These are phyloP conservation scores for Apiospora rasikravindrae DNA, from an alignment of 2,329 filamentous ascomycete genomes.

Conservation along the genomic window DNA sequence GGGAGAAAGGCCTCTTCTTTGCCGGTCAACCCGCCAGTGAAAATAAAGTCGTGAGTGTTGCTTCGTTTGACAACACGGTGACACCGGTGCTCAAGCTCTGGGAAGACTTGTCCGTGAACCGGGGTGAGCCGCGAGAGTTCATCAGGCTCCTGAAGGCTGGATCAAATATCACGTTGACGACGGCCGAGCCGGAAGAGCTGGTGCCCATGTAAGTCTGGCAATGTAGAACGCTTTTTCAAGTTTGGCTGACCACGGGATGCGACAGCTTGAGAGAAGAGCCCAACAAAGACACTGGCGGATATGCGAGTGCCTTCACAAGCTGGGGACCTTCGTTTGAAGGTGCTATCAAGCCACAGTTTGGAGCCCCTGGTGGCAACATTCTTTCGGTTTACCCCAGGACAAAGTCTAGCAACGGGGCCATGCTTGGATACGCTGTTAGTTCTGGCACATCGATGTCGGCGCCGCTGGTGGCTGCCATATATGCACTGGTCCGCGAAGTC, in stretches of 20 bases:
- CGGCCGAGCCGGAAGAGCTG: too few species aligned
- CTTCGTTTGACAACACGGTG: too few species aligned
- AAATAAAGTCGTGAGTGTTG: too few species aligned
- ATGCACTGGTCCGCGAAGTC: conserved; percentile 53
- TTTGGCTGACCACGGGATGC: too few species aligned
- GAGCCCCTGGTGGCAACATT: conserved; percentile 54
- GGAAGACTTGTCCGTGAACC: too few species aligned
- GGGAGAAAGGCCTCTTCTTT: too few species aligned
- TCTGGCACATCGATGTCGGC: conserved; percentile 53
- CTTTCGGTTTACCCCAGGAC: conserved; percentile 58
- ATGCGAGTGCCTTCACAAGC: conserved; percentile 53
- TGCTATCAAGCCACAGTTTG: conserved; percentile 52
- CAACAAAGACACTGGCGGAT: conserved; percentile 56
- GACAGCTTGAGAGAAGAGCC: neutral
- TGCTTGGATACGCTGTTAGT: conserved; percentile 50
- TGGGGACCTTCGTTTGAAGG: conserved; percentile 68
- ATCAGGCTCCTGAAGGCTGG: too few species aligned
- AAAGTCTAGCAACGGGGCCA: conserved; percentile 42
- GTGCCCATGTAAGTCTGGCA: too few species aligned
- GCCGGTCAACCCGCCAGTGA: too few species aligned
- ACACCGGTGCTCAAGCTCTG: too few species aligned
- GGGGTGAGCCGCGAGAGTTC: too few species aligned
- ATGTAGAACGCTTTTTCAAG: neutral
- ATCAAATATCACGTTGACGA: too few species aligned
- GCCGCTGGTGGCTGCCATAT: conserved; percentile 55